Base-by-base conservation (phyloP, 805 yeast genomes). In the Suhomyces vadensis region DNA sequence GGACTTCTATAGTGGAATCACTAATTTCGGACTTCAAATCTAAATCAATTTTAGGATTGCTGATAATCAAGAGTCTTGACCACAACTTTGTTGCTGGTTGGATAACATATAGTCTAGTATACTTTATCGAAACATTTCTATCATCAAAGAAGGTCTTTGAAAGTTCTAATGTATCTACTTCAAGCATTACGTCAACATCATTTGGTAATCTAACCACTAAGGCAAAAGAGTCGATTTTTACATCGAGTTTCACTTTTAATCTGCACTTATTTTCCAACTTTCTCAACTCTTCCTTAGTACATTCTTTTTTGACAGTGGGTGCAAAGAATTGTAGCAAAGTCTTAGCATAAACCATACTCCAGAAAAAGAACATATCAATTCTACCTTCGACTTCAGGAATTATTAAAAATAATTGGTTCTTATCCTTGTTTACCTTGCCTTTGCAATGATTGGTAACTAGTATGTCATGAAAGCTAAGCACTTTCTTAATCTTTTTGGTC, bases 1-100 rank as follows among this genome's bases (percentile, higher is more conserved):
- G 47, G 14, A 71, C 51, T 8, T 57, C 55, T 21, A 67, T 33
- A 16, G 5, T 31, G 1, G 49, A 14, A 42, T 46, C 24, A 43
- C 42, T 10, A 6, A 44, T 35, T 5, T 40, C 37, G 13, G 46
- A 36, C 19, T 19, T 16, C 13, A 44, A 47, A 24, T 54, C 56
- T 29, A 41, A 42, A 21, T 60, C 49, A 5, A 61, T 47, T 51
- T 52, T 26, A 57, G 70, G 42, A 55, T 60, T 42, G 41, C 45
- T 69, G 40, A 55, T 70, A 56, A 65, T 70, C 55, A 56, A 60
- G 52, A 54, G 69, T 37, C 64, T 64, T 35, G 65, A 65, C 69
- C 74, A 78, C 53, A 55, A 53, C 16, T 65, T 63, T 1, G 74
- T 65, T 58, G 71, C 63, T 0, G 85, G 83, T 46, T 78, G 79